Percentiles rank a stretch among this genome's conserved stretches.
These are phyloP conservation scores for Fallopia convolvulus DNA, from an alignment of 148 eudicot genomes.

Conservation along the genomic window DNA sequence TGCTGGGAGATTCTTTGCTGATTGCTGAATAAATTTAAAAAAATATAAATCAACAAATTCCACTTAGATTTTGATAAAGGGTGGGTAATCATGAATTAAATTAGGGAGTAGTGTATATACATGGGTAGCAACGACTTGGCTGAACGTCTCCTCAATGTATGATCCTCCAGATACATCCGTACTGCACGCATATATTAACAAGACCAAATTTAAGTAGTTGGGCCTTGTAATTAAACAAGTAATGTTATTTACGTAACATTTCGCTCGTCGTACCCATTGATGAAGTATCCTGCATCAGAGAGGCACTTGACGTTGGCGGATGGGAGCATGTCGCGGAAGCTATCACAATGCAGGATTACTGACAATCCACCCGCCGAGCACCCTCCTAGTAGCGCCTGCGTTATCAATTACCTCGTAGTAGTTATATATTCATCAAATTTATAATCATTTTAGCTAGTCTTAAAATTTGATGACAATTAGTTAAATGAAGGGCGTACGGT, in stretches of 20 bases:
- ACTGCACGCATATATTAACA: neutral
- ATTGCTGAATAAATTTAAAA: neutral
- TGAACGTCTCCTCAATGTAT: neutral
- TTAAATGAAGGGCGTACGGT: slow-evolving; percentile 29
- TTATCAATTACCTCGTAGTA: too few relatives aligned
- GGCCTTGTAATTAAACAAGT: too few relatives aligned
- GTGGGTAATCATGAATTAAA: neutral
- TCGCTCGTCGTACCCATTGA: neutral
- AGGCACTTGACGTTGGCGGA: slow-evolving; percentile 10
- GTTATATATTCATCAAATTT: too few relatives aligned
- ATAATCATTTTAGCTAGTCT: too few relatives aligned
- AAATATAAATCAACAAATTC: too few relatives aligned
- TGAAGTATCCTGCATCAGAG: slow-evolving; percentile 9
- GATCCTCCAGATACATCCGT: slow-evolving; percentile 6
- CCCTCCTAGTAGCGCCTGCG: slow-evolving; percentile 8
- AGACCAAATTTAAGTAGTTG: neutral
- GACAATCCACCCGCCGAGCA: slow-evolving; percentile 10
- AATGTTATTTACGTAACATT: too few relatives aligned
- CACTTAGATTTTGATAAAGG: neutral
- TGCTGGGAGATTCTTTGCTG: slow-evolving; percentile 7
- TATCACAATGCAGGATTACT: slow-evolving; percentile 5
- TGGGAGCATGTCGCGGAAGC: neutral
- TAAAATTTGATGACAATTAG: neutral
- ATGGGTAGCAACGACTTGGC: slow-evolving; percentile 1
- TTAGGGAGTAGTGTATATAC: neutral